Base-by-base conservation (phyloP, 306 rosid genomes). In the Cicer bijugum region DNA sequence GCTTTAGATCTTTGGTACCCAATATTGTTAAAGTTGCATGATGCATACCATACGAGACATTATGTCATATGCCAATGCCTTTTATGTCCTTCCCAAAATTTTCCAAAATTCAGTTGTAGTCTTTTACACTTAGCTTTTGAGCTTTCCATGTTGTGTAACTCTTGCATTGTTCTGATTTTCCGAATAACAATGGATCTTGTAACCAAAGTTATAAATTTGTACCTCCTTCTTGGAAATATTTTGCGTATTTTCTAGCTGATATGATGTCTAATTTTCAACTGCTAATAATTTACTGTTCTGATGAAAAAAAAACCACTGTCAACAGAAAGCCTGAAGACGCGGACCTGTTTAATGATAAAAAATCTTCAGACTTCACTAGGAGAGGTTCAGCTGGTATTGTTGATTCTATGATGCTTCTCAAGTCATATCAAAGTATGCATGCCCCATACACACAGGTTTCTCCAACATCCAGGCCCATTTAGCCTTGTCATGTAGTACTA, bases 371-470 rank as follows among this genome's bases (percentile, higher is more conserved):
- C 62, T 45, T 69, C 62, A 69, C 63, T 46, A 73, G 97, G 79
- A 88, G 87, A 80, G 98, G 98, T 75, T 91, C 98, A 45, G 92
- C 91, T 79, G 91, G 95, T 66, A 78, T 77, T 44, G 88, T 84
- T 57, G 83, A 90, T 79, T 84, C 87, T 72, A 82, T 88, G 89
- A 88, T 84, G 91, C 98, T 94, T 82, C 82, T 94, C 60, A 94
- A 88, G 73, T 89, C 92, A 69, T 35, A 77, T 81, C 96, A 89
- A 75, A 89, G 83, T 81, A 86, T 94, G 97, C 97, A 91, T 87
- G 88, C 82, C 39, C 98, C 97, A 52, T 94, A 80, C 77, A 94
- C 95, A 10, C 98, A 91, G 98, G 98, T 94, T 84, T 72, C 77
- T 82, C 66, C 53, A 79, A 67, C 75, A 62, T 68, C 53, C 75